A percentile compares a stretch with the other conserved stretches of the same genome.
phyloP scores from a whole-genome alignment of 768 basidiomycete species.

The Agaricus blazei region DNA sequence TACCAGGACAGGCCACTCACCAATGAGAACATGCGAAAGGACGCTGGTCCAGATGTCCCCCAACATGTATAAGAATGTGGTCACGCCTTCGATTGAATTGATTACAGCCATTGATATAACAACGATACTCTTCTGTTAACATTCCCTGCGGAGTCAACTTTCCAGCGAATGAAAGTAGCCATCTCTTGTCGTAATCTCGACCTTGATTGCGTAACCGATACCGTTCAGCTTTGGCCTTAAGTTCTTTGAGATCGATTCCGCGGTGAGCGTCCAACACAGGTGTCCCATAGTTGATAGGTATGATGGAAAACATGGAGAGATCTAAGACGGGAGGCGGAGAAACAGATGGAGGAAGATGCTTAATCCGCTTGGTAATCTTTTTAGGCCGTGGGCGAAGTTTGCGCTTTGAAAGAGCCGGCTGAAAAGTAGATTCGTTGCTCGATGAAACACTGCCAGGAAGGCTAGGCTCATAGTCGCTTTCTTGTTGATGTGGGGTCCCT shows the following conservation, averaged over 20 bases:
- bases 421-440: constrained; percentile 23
- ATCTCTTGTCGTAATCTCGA: constrained; percentile 55
- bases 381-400: background rate
- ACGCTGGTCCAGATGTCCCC: constrained; percentile 65
- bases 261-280: constrained; percentile 62
- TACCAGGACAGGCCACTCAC: constrained; percentile 31
- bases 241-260: constrained; percentile 50
- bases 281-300: constrained; percentile 33
- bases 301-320: background rate
- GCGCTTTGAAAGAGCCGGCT: constrained; percentile 2
- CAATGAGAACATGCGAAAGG: constrained; percentile 62
- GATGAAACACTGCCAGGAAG: constrained; percentile 21
- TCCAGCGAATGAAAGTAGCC: constrained; percentile 66
- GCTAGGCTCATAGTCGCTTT: constrained; percentile 22
- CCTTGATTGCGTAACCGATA: constrained; percentile 52
- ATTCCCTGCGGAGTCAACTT: constrained; percentile 56
- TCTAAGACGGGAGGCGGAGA: constrained; percentile 13
- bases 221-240: constrained; percentile 49
- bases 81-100: constrained; percentile 70
- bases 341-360: constrained; percentile 16
- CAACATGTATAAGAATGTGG: constrained; percentile 71
- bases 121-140: constrained; percentile 55
- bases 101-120: constrained; percentile 60
- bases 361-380: constrained; percentile 4
- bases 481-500: background rate